These are phyloP conservation scores for Fraxinus velutina DNA, from an alignment of 305 asterid species.

Conservation along the genomic window DNA sequence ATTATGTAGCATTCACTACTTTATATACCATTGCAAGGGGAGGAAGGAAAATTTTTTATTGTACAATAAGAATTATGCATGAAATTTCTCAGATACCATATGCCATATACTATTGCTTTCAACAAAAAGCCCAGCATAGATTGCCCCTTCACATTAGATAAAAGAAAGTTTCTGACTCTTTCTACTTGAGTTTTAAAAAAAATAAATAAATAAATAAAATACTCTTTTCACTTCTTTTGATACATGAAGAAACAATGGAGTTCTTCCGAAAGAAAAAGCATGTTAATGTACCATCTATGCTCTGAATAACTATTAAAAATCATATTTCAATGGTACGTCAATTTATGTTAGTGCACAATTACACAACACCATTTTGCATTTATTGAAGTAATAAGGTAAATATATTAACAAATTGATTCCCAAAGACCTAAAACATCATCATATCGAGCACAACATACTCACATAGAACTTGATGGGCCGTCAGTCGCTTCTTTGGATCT, in stretches of 20 bases:
- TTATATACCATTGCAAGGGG: neutral
- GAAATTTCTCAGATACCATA: neutral
- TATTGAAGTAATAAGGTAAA: neutral
- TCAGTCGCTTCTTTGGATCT: constrained; percentile 64
- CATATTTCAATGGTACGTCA: neutral
- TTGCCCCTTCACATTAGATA: neutral
- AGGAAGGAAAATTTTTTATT: neutral
- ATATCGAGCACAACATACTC: constrained; percentile 34
- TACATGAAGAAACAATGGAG: neutral
- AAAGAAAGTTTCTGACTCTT: neutral
- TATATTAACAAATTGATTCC: neutral
- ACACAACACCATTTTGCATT: neutral
- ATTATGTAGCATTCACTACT: neutral
- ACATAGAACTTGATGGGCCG: constrained; percentile 79
- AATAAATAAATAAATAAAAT: neutral
- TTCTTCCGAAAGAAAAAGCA: neutral
- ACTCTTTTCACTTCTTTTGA: neutral
- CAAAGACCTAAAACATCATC: constrained; percentile 4
- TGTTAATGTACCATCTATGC: neutral
- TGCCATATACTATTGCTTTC: neutral
- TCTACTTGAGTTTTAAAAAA: neutral
- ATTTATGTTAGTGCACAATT: neutral
- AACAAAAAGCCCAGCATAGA: neutral
- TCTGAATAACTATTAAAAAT: neutral
- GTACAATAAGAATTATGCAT: neutral